Evolutionary conservation across 768 basidiomycete genomes (phyloP).

Genomic region (Russula vinacea): DNA sequence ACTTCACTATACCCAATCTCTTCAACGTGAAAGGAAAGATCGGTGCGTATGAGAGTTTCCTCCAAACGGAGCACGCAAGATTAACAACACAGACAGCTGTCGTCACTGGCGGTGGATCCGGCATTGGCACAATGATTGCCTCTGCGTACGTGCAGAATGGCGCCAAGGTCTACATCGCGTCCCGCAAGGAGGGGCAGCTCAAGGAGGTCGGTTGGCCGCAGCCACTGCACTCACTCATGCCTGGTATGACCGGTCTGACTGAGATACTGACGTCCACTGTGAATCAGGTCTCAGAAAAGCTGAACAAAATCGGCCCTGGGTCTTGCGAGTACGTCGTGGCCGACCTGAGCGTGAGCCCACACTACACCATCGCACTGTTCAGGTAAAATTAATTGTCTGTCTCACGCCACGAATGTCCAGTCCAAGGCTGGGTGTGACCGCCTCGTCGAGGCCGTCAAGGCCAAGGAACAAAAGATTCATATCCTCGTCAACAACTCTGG

Average conservation of each 20-base stretch:
- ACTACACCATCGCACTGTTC: not conserved
- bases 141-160: conserved; percentile 80
- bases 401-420: conserved; percentile 38
- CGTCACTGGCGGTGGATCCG: conserved; percentile 80
- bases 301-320: conserved; percentile 60
- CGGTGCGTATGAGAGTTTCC: conserved; percentile 10
- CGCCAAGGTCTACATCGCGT: conserved; percentile 85
- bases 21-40: conserved; percentile 30
- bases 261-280: conserved; percentile 48
- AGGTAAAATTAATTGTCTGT: not conserved
- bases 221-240: not conserved
- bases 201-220: conserved; percentile 50
- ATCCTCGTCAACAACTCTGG: conserved; percentile 85
- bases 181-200: conserved; percentile 74
- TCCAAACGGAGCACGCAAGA: not conserved
- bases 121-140: conserved; percentile 84
- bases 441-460: conserved; percentile 63
- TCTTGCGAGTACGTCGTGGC: conserved; percentile 71
- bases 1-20: conserved; percentile 23
- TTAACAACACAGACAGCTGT: conserved; percentile 47
- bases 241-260: conserved; percentile 10
- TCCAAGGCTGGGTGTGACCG: conserved; percentile 76
- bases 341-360: conserved; percentile 59
- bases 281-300: conserved; percentile 42
- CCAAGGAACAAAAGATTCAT: conserved; percentile 68